Conservation (phyloP, 495 filamentous ascomycete genomes). For the Pseudevernia furfuracea region DNA sequence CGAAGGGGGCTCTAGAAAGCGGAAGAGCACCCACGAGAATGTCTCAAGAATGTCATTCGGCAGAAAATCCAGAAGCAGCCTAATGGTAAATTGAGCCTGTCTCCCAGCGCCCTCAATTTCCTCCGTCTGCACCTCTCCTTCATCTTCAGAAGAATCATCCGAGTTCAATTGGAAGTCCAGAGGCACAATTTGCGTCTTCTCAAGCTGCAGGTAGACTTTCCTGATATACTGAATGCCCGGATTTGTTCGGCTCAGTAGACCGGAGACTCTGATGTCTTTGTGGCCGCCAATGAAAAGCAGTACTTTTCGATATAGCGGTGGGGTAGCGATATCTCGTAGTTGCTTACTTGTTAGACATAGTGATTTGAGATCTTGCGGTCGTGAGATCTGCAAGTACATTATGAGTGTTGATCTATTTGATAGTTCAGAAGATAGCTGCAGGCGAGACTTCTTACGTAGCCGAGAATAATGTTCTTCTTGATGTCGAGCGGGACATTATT, state of each 20-base stretch:
- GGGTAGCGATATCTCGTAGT: conserved; percentile 14
- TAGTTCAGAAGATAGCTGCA: not conserved
- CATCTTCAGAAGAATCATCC: conserved; percentile 18
- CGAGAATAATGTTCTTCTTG: conserved; percentile 12
- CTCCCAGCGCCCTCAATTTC: conserved; percentile 7
- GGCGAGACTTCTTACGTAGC: conserved; percentile 8
- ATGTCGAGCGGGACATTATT: conserved; percentile 8
- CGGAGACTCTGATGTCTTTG: conserved; percentile 17
- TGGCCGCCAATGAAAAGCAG: conserved; percentile 20
- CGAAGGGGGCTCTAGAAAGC: not conserved
- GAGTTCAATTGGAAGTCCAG: conserved; percentile 1
- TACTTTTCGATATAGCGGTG: conserved; percentile 14
- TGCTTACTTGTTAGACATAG: conserved; percentile 17
- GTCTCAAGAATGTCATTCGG: conserved; percentile 19
- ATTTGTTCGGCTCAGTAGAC: conserved; percentile 14
- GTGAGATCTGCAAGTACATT: not conserved
- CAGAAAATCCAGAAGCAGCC: conserved; percentile 15
- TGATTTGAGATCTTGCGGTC: conserved; percentile 16
- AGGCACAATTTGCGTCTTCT: conserved; percentile 10
- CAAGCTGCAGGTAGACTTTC: conserved; percentile 18
- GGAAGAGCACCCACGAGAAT: conserved; percentile 8
- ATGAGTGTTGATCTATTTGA: not conserved
- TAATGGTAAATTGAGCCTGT: conserved; percentile 18
- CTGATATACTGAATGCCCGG: conserved; percentile 17
- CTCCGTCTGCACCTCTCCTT: conserved; percentile 7